These are phyloP conservation scores for Starmerella ratchasimensis DNA, from an alignment of 805 yeast species.

Conservation along the genomic window DNA sequence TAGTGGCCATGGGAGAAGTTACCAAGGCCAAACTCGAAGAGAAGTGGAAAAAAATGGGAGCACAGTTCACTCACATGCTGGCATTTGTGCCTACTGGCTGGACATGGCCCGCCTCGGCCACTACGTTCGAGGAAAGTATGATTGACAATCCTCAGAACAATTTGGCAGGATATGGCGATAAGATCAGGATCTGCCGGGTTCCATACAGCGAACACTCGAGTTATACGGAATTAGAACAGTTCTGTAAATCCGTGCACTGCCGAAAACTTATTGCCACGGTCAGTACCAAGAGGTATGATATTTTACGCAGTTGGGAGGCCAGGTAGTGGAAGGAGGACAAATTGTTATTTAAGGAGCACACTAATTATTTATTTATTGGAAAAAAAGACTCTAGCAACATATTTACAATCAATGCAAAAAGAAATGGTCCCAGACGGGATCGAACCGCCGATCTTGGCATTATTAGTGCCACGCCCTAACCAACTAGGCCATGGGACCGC, in stretches of 20 bases:
- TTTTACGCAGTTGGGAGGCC: slow-evolving; percentile 16
- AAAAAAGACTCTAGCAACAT: not conserved
- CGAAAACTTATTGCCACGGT: slow-evolving; percentile 68
- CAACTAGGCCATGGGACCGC: slow-evolving; percentile 47
- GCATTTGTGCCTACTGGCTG: slow-evolving; percentile 87
- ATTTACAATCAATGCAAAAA: slow-evolving; percentile 5
- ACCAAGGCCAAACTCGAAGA: slow-evolving; percentile 31
- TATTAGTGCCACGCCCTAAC: slow-evolving; percentile 49
- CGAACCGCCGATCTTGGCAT: slow-evolving; percentile 40
- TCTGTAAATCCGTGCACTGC: slow-evolving; percentile 41
- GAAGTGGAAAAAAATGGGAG: slow-evolving; percentile 37
- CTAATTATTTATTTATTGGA: not conserved
- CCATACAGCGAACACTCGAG: slow-evolving; percentile 96
- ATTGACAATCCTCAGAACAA: slow-evolving; percentile 14
- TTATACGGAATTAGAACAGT: slow-evolving; percentile 59
- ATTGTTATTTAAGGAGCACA: not conserved
- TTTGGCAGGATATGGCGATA: slow-evolving; percentile 21
- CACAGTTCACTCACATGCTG: slow-evolving; percentile 44
- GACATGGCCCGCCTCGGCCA: slow-evolving; percentile 37
- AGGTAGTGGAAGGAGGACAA: not conserved
- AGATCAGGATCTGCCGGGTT: slow-evolving; percentile 40
- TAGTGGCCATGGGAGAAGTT: slow-evolving; percentile 52
- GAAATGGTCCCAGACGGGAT: slow-evolving; percentile 27
- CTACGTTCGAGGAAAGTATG: slow-evolving; percentile 8
- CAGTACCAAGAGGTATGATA: slow-evolving; percentile 18